Evolutionary conservation across 345 rosid genomes (phyloP), one percentile per base, ranked within the genome.

Genomic region (Salix viminalis): DNA sequence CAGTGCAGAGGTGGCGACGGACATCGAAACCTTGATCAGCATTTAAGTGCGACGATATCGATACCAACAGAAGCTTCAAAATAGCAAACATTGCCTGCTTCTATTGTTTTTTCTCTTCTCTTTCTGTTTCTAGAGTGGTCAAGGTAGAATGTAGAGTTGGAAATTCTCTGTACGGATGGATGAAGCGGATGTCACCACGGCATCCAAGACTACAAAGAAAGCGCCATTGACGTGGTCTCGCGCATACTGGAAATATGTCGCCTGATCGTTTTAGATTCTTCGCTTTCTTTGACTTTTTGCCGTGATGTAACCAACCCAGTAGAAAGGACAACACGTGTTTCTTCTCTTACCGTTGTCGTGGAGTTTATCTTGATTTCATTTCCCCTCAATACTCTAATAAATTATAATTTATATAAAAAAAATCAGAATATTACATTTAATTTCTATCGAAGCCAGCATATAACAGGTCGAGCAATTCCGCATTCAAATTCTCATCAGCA

Each of bases 1-100:
- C 91, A 23, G 96, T 90, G 58, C 92, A 91, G 23, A 92, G 84
- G 75, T 90, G 94, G 19, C 79, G 90, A 28, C 93, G 94, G 67
- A 92, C 90, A 74, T 91, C 89, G 80, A 92, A 89, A 66, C 28
- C 79, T 69, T 84, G 89, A 80, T 86, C 89, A 54, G 86, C 87
- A 7, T 70, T 62, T 6, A 90, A 71, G 70, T 74, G 83, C 32
- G 75, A 24, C 30, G 67, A 66, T 2, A 72, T 9, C 23, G 86
- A 12, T 23, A 42, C 62, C 24, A 85, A 50, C 15, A 84, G 12
- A 44, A 77, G 23, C 60, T 83, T 39, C 79, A 72, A 66, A 32
- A 81, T 26, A 11, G 70, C 67, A 58, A 69, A 77, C 82, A 65
- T 52, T 39, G 82, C 72, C 77, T 67, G 34, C 48, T 6, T 77